Evolutionary conservation across 73 alveolate species (phyloP).

Genomic region (Tetrahymena borealis): DNA sequence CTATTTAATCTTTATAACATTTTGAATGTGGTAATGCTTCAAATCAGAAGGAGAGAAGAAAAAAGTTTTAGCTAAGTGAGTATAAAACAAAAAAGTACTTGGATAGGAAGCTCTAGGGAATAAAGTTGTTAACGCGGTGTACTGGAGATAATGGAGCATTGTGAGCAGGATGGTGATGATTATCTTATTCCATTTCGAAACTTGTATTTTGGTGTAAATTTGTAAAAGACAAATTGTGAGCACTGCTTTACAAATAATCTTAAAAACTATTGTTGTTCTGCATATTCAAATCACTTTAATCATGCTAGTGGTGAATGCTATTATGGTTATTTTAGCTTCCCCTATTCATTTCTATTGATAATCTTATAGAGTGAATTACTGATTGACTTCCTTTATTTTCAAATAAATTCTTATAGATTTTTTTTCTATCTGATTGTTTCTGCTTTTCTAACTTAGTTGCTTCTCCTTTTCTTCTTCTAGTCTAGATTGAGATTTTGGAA

Average conservation of each 20-base stretch:
- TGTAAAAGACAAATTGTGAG: not conserved
- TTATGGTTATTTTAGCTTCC: not conserved
- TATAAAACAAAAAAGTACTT: not conserved
- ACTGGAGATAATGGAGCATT: not conserved
- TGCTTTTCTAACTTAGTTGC: not conserved
- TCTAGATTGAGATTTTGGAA: not conserved
- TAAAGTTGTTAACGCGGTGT: not conserved
- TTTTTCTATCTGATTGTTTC: not conserved
- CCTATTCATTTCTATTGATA: not conserved
- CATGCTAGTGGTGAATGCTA: not conserved
- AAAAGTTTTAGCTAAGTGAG: too few relatives aligned
- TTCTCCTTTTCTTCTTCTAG: conserved; percentile 1
- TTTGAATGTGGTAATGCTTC: too few relatives aligned
- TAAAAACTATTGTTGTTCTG: not conserved
- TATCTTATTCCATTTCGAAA: not conserved
- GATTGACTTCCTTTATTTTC: too few relatives aligned
- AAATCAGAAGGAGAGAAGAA: too few relatives aligned
- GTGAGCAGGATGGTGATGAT: not conserved
- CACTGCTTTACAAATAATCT: not conserved
- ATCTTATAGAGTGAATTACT: too few relatives aligned
- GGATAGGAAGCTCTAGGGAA: not conserved
- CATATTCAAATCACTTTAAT: not conserved
- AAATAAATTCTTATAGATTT: not conserved
- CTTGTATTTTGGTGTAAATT: not conserved
- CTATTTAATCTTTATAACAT: too few relatives aligned